Conservation (phyloP, 805 yeast species). For the Kuraishia piskuri region DNA sequence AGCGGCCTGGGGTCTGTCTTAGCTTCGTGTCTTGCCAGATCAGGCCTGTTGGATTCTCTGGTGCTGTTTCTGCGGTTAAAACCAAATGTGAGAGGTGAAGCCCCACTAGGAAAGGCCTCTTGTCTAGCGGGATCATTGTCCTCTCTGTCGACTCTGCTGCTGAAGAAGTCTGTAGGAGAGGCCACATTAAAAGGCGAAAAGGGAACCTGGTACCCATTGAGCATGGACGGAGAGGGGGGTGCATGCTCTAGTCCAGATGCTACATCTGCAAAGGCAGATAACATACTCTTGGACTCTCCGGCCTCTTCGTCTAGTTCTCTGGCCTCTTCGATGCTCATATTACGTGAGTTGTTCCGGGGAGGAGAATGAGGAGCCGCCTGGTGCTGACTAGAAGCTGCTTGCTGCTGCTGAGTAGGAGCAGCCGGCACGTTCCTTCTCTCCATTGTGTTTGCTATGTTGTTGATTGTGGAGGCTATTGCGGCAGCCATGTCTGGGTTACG, state of each 20-base stretch:
- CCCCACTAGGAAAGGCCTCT: background rate
- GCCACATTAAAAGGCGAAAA: background rate
- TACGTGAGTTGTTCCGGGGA: too few species aligned
- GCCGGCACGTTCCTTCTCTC: conserved; percentile 8
- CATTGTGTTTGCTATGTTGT: conserved; percentile 12
- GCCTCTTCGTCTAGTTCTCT: conserved; percentile 4
- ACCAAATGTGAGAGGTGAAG: background rate
- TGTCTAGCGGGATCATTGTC: background rate
- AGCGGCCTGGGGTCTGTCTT: background rate
- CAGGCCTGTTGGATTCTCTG: background rate
- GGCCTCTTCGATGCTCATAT: background rate
- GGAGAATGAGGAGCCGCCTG: background rate
- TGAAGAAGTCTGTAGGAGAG: background rate
- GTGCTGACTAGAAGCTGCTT: background rate
- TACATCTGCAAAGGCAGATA: conserved; percentile 3
- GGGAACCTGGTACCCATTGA: background rate
- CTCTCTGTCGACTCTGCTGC: background rate
- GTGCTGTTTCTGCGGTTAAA: background rate
- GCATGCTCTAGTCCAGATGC: background rate
- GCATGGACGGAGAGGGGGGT: background rate
- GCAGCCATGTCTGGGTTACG: conserved; percentile 35
- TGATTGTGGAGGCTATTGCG: conserved; percentile 17
- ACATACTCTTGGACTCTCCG: conserved; percentile 1
- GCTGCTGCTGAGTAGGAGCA: background rate
- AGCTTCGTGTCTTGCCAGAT: background rate